Evolutionary conservation across 2,329 filamentous ascomycete genomes (phyloP).

Genomic region (Tolypocladium cylindrosporum): DNA sequence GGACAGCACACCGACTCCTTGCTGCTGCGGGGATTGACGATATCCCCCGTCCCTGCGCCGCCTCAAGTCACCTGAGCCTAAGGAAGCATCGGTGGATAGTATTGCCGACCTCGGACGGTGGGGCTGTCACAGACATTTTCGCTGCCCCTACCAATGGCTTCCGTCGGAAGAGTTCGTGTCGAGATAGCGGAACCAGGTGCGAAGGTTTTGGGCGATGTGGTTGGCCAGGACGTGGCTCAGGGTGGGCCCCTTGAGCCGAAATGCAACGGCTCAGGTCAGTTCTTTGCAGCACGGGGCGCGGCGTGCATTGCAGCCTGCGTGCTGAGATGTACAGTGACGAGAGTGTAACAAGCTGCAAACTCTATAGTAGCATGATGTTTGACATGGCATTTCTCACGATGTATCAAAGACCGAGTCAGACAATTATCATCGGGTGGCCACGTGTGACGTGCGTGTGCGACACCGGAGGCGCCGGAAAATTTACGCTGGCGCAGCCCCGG

Average conservation of each 20-base stretch:
- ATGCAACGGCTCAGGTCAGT: not conserved
- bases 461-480: not conserved
- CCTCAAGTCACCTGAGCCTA: constrained; percentile 12
- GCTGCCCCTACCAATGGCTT: not conserved
- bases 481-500: not conserved
- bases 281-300: not conserved
- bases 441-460: not conserved
- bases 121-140: constrained; percentile 9
- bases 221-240: not conserved
- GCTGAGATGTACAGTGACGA: not conserved
- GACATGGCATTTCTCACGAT: not conserved
- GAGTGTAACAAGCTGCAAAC: not conserved
- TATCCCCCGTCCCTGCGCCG: constrained; percentile 3
- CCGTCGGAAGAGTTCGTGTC: not conserved
- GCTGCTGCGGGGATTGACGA: constrained; percentile 13
- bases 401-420: not conserved
- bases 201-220: not conserved
- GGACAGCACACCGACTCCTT: constrained; percentile 14
- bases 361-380: not conserved
- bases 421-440: not conserved
- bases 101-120: constrained; percentile 17
- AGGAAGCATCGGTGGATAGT: constrained; percentile 16
- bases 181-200: not conserved
- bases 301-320: not conserved
- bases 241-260: not conserved